Evolutionary conservation across 2,329 filamentous ascomycete species (phyloP), one percentile per base, ranked within the genome.

Genomic region (Aspergillus ochraceoroseus): DNA sequence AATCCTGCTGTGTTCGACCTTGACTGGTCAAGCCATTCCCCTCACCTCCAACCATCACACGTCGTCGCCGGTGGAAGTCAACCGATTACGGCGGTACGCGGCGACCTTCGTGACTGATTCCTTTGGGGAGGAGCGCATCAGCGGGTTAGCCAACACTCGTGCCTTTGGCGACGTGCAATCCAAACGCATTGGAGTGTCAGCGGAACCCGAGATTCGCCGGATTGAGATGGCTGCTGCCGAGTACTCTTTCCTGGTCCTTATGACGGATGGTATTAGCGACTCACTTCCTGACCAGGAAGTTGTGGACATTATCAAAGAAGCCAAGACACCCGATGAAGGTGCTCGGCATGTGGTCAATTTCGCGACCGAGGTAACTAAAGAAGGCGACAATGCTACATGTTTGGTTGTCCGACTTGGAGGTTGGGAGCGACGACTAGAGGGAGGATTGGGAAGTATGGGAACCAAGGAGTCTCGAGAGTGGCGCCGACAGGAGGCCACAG

Each of bases 111-210:
- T 95, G 12, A 92, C 90, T 0, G 92, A 98, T 67, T 94, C 87
- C 22, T 98, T 98, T 63, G 92, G 92, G 58, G 92, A 98, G 67
- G 89, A 96, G 67, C 87, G 92, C 53, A 92, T 98, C 64, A 82
- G 82, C 9, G 90, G 92, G 0, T 75, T 98, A 0, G 92, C 92
- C 53, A 98, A 98, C 67, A 94, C 87, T 20, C 85, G 92, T 19
- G 77, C 92, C 3, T 96, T 98, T 61, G 92, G 92, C 17, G 92
- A 98, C 68, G 87, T 95, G 67, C 77, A 77, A 22, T 86, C 82
- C 42, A 98, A 98, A 67, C 84, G 90, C 38, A 83, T 96, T 37
- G 92, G 92, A 18, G 90, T 98, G 8, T 89, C 84, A 3, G 92
- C 92, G 1, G 92, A 98, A 65, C 92, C 92, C 0, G 89, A 96